These are phyloP conservation scores for Balakata baccata DNA, from an alignment of 345 rosid genomes.

Conservation along the genomic window DNA sequence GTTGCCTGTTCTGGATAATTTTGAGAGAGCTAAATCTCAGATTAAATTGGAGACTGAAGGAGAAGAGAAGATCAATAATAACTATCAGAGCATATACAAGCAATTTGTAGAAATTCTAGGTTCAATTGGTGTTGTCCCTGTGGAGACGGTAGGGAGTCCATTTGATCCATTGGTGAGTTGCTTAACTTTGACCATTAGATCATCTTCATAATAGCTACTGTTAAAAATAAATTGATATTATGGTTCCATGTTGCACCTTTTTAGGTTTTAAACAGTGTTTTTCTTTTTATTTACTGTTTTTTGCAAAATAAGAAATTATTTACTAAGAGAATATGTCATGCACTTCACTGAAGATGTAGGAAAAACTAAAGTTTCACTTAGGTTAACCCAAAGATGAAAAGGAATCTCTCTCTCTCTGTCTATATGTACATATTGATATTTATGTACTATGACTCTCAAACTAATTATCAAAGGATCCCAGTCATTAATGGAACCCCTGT, in stretches of 20 bases:
- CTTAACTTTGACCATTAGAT: slow-evolving; percentile 18
- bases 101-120: slow-evolving; percentile 75
- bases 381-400: background rate
- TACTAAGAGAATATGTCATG: background rate
- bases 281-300: background rate
- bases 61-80: slow-evolving; percentile 80
- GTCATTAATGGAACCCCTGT: background rate
- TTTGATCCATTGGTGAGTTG: slow-evolving; percentile 93
- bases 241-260: background rate
- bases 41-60: slow-evolving; percentile 80
- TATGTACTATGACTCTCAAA: background rate
- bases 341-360: background rate
- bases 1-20: slow-evolving; percentile 77
- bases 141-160: slow-evolving; percentile 73
- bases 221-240: background rate
- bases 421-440: background rate
- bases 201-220: slow-evolving; percentile 1
- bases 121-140: slow-evolving; percentile 75
- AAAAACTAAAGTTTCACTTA: background rate
- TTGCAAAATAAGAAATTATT: background rate
- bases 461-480: background rate
- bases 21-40: slow-evolving; percentile 91
- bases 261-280: background rate
- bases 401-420: no score
- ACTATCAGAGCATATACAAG: slow-evolving; percentile 93